Evolutionary conservation across 352 stramenopile species (phyloP), one percentile per base, ranked within the genome.

Genomic region (Phytophthora lateralis): DNA sequence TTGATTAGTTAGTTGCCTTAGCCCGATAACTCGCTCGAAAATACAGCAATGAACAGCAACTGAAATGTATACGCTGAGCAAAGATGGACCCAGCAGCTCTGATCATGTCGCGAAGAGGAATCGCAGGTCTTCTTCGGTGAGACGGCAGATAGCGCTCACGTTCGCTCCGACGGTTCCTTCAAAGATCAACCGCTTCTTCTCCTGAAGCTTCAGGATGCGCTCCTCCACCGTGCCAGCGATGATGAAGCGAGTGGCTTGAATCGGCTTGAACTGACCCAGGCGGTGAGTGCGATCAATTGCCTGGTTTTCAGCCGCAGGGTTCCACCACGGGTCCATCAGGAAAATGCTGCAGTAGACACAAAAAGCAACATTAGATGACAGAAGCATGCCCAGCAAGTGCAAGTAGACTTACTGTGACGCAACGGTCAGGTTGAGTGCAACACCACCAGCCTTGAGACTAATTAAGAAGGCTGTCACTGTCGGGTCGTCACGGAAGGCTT

Each of bases 241-340:
- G 69, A 99, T 98, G 65, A 99, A 99, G 24, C 97, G 86, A 35
- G 98, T 97, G 11, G 97, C 98, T 53, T 97, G 79, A 69, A 99
- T 98, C 2, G 97, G 91, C 47, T 98, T 97, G 64, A 98, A 98
- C 64, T 99, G 98, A 0, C 98, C 98, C 1, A 99, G 79, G 15
- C 98, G 91, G 79, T 99, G 98, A 14, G 97, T 99, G 41, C 98
- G 91, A 71, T 99, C 96, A 63, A 99, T 99, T 1, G 98, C 98
- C 64, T 96, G 87, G 54, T 89, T 91, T 63, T 96, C 87, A 34
- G 96, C 97, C 4, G 97, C 97, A 32, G 97, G 96, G 69, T 99
- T 99, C 97, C 97, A 99, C 97, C 97, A 99, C 24, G 96, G 96
- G 69, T 99, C 94, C 91, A 98, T 97, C 20, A 98, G 55, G 66